Evolutionary conservation across 805 yeast species (phyloP), one percentile per base, ranked within the genome.

Genomic region (Kuraishia piskuri): DNA sequence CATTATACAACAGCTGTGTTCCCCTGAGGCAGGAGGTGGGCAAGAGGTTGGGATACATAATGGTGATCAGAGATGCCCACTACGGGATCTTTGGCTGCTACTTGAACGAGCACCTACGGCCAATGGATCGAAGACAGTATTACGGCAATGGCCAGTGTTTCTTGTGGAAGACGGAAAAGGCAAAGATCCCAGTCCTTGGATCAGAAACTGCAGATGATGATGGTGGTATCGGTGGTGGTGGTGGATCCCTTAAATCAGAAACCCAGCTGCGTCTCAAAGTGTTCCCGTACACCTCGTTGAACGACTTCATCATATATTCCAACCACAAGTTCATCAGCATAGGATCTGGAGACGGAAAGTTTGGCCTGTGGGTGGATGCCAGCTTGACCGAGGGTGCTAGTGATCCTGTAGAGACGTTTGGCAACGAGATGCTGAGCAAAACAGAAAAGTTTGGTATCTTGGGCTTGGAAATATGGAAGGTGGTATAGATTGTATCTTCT

Each of bases 71-170:
- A 63, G 98, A 94, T 63, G 70, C 76, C 14, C 68, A 75, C 20
- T 80, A 80, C 53, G 77, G 80, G 24, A 67, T 80, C 47, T 90
- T 91, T 70, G 97, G 97, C 0, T 85, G 89, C 14, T 91, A 81
- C 65, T 59, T 83, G 50, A 90, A 90, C 65, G 96, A 88, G 59
- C 74, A 78, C 53, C 75, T 88, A 55, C 82, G 79, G 55, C 86
- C 90, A 1, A 78, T 84, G 54, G 95, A 88, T 50, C 79, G 79
- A 50, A 81, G 80, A 61, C 75, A 88, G 54, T 92, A 84, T 69
- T 87, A 84, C 60, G 99, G 99, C 0, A 91, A 91, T 68, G 97
- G 97, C 0, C 97, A 92, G 66, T 90, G 98, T 63, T 91, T 94
- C 61, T 73, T 92, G 22, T 92, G 97, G 96, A 87, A 84, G 58